phyloP scores from a whole-genome alignment of 2,329 filamentous ascomycete species.

The Cucurbitaria berberidis region DNA sequence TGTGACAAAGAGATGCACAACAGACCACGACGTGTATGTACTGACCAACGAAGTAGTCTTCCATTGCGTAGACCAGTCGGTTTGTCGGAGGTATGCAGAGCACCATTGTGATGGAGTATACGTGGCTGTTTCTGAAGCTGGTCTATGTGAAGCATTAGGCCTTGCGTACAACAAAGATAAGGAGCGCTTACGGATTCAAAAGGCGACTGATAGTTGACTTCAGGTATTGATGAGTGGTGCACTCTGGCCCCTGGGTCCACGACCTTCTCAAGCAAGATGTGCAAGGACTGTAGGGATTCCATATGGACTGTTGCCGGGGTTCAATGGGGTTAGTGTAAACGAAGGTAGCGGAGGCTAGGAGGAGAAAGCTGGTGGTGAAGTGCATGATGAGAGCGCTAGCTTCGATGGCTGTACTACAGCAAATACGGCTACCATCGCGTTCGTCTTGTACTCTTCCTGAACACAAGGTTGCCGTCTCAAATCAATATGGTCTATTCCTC shows the following conservation, averaged over 20 bases:
- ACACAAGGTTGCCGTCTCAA: background rate
- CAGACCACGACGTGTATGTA: conserved; percentile 15
- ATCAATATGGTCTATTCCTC: background rate
- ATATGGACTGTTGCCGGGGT: conserved; percentile 1
- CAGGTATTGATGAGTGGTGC: conserved; percentile 12
- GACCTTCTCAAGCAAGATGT: conserved; percentile 14
- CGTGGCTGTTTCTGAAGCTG: conserved; percentile 18
- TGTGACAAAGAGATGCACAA: conserved; percentile 18
- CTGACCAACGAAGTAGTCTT: conserved; percentile 6
- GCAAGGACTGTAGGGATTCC: conserved; percentile 13
- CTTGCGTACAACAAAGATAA: background rate
- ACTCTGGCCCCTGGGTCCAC: conserved; percentile 25
- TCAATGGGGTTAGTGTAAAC: conserved; percentile 9
- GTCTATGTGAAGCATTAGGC: conserved; percentile 6
- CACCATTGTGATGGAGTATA: conserved; percentile 21
- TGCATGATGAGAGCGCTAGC: background rate
- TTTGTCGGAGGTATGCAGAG: conserved; percentile 16
- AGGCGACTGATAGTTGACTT: conserved; percentile 15
- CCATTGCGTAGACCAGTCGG: conserved; percentile 6
- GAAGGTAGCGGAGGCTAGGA: background rate
- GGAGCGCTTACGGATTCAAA: conserved; percentile 15
- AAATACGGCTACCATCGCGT: background rate
- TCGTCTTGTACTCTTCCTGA: background rate
- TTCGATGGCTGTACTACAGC: background rate
- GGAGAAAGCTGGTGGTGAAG: background rate